Evolutionary conservation across 306 rosid genomes (phyloP).

Genomic region (Vigna hirtella): DNA sequence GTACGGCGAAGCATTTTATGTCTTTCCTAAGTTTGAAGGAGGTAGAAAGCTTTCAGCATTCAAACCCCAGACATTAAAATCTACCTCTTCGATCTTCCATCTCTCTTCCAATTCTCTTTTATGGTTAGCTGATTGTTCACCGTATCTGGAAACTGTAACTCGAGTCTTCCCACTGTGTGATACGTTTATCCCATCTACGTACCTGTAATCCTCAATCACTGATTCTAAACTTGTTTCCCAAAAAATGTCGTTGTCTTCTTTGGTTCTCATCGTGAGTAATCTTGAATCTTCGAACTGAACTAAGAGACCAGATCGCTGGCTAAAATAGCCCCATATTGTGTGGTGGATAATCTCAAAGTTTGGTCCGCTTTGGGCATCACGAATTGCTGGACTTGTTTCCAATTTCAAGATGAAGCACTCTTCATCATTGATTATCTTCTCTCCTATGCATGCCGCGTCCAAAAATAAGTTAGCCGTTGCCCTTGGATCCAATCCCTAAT

Average conservation of each 20-base stretch:
- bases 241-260: conserved; percentile 73
- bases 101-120: conserved; percentile 86
- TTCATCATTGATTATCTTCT: conserved; percentile 73
- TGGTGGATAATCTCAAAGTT: conserved; percentile 85
- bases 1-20: neutral
- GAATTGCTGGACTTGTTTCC: conserved; percentile 77
- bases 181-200: conserved; percentile 83
- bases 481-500: conserved; percentile 88
- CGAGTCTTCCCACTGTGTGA: conserved; percentile 86
- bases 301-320: conserved; percentile 89
- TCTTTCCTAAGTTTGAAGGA: conserved; percentile 50
- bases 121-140: conserved; percentile 81
- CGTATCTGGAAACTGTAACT: conserved; percentile 73
- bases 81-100: conserved; percentile 87
- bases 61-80: conserved; percentile 79
- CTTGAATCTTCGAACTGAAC: conserved; percentile 88
- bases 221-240: conserved; percentile 98
- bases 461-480: conserved; percentile 83
- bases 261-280: conserved; percentile 71
- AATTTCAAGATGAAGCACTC: conserved; percentile 86
- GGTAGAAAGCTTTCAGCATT: conserved; percentile 73
- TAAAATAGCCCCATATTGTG: conserved; percentile 92
- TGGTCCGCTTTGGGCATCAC: conserved; percentile 73
- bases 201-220: conserved; percentile 68
- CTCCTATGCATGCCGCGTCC: conserved; percentile 89